phyloP scores from a whole-genome alignment of 768 basidiomycete genomes.

The Melanogaster broomeanus region DNA sequence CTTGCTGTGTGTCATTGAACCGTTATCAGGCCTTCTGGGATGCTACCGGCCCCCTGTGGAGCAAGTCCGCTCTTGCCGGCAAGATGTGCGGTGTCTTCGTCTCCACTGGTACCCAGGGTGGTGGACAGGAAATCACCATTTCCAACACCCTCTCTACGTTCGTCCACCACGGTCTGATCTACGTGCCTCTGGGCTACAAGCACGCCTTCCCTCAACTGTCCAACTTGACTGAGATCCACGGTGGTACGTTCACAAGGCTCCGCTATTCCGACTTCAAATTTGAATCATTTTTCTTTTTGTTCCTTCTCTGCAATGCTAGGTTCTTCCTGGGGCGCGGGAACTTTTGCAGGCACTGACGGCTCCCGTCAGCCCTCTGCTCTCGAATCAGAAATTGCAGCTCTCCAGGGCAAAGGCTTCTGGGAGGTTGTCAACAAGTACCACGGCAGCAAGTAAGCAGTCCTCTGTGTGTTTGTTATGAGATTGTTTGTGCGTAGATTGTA shows the following conservation, averaged over 20 bases:
- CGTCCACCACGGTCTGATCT: slow-evolving; percentile 56
- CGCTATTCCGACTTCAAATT: neutral
- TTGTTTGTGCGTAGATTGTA: neutral
- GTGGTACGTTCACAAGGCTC: no score
- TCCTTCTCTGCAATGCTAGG: slow-evolving; percentile 38
- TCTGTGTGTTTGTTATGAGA: neutral
- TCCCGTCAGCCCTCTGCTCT: slow-evolving; percentile 59
- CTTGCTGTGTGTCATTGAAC: slow-evolving; percentile 24
- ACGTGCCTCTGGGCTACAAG: slow-evolving; percentile 55
- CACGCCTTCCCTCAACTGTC: slow-evolving; percentile 40
- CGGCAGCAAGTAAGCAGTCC: slow-evolving; percentile 14
- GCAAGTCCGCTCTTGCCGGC: slow-evolving; percentile 41
- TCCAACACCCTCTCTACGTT: slow-evolving; percentile 44
- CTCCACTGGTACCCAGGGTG: slow-evolving; percentile 47
- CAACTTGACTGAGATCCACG: slow-evolving; percentile 45
- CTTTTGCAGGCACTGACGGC: slow-evolving; percentile 55
- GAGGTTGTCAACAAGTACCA: slow-evolving; percentile 43
- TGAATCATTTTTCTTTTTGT: neutral
- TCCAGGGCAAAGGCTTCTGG: slow-evolving; percentile 62
- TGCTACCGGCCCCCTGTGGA: slow-evolving; percentile 48
- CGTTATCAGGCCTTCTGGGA: slow-evolving; percentile 49
- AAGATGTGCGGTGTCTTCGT: slow-evolving; percentile 51
- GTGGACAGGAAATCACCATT: slow-evolving; percentile 47
- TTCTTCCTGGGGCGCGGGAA: slow-evolving; percentile 83
- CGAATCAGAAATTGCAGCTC: slow-evolving; percentile 55